Percentiles rank a stretch among this genome's conserved stretches.
Evolutionary conservation across 1,139 yeast genomes (phyloP).

Genomic region (Magnusiomyces paraingens): DNA sequence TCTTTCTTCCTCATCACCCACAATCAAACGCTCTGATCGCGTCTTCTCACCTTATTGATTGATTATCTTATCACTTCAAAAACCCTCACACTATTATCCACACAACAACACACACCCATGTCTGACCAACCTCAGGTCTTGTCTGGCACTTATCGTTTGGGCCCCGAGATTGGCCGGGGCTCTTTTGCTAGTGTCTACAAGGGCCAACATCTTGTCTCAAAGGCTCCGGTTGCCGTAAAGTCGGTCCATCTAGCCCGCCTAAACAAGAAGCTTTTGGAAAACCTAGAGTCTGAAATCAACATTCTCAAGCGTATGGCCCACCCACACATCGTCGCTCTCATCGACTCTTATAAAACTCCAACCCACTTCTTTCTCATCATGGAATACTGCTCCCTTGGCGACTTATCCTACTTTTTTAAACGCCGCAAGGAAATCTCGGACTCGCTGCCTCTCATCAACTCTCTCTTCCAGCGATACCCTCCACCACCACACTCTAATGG

Average conservation of each 20-base stretch:
- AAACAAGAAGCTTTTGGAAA: conserved; percentile 80
- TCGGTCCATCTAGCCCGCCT: conserved; percentile 78
- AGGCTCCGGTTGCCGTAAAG: conserved; percentile 74
- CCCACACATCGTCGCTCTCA: conserved; percentile 83
- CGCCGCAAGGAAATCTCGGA: conserved; percentile 63
- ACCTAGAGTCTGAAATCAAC: conserved; percentile 82
- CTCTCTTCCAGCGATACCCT: conserved; percentile 75
- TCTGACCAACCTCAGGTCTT: conserved; percentile 7
- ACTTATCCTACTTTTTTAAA: conserved; percentile 77
- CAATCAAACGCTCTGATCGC: neutral
- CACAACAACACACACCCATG: conserved; percentile 7
- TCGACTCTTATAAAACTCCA: conserved; percentile 74
- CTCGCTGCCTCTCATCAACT: conserved; percentile 73
- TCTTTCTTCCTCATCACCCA: neutral
- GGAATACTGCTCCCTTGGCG: conserved; percentile 97
- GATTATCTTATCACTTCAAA: neutral
- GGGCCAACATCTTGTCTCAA: conserved; percentile 46
- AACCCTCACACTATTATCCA: neutral
- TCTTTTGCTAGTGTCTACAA: conserved; percentile 91
- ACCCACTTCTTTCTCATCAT: conserved; percentile 84
- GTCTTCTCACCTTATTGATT: neutral
- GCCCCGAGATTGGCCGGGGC: conserved; percentile 85
- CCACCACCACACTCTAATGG: conserved; percentile 71
- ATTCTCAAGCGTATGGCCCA: conserved; percentile 82
- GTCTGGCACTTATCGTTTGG: conserved; percentile 40